phyloP scores from a whole-genome alignment of 1,284 basidiomycete genomes.

The Ganoderma meredithae region DNA sequence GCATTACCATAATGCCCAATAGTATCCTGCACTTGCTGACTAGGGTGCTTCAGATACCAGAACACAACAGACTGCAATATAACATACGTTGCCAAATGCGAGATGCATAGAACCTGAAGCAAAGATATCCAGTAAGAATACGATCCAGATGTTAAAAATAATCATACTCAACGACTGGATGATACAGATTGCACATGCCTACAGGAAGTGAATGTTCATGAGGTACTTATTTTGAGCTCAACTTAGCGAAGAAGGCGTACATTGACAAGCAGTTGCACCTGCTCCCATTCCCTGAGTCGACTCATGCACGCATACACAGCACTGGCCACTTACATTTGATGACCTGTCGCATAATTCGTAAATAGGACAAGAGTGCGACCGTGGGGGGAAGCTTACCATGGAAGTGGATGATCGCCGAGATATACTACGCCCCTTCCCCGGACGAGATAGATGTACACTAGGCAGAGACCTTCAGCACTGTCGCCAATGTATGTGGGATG shows the following conservation, averaged over 20 bases:
- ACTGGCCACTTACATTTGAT: constrained; percentile 5
- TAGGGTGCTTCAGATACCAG: neutral
- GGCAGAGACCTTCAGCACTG: neutral
- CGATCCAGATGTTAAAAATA: neutral
- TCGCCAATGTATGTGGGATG: neutral
- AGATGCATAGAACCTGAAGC: constrained; percentile 17
- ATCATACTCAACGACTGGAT: constrained; percentile 20
- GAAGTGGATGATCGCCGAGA: constrained; percentile 5
- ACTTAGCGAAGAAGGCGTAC: neutral
- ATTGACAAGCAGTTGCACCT: constrained; percentile 18
- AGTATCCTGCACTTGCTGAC: constrained; percentile 17
- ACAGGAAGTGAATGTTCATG: neutral
- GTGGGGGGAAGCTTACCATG: constrained; percentile 6
- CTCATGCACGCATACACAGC: neutral
- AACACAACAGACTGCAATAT: neutral
- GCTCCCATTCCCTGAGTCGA: neutral
- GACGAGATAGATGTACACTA: constrained; percentile 19
- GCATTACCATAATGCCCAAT: constrained; percentile 11
- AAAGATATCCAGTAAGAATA: neutral
- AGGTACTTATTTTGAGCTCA: no score
- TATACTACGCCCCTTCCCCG: neutral
- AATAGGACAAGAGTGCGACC: neutral
- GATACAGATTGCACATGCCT: constrained; percentile 15
- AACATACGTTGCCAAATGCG: constrained; percentile 19
- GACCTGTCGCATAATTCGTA: neutral